Conservation (phyloP, 1,139 yeast species). For the Sugiyamaella neomexicana region DNA sequence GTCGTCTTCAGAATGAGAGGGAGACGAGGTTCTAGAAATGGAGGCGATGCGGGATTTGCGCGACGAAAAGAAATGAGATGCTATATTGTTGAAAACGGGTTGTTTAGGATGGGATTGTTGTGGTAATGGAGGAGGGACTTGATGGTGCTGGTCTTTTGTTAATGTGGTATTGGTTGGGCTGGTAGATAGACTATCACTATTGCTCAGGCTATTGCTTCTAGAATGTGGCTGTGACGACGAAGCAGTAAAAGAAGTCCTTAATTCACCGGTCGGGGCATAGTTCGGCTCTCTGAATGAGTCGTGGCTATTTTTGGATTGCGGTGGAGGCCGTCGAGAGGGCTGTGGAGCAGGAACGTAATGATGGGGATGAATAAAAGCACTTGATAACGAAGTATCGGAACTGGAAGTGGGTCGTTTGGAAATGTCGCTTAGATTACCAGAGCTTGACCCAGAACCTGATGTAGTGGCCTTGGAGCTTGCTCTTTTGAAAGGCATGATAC, state of each 20-base stretch:
- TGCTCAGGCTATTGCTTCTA: constrained; percentile 5
- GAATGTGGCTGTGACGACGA: constrained; percentile 1
- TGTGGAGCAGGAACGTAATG: constrained; percentile 6
- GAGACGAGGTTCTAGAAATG: constrained; percentile 14
- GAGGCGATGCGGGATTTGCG: constrained; percentile 18
- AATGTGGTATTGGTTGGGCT: constrained; percentile 7
- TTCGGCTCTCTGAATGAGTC: constrained; percentile 5
- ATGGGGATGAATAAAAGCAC: constrained; percentile 15
- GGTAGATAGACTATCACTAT: constrained; percentile 1
- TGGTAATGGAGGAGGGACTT: constrained; percentile 3
- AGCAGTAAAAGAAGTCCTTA: not conserved
- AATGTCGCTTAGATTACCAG: constrained; percentile 1
- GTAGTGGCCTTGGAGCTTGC: not conserved
- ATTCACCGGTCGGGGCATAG: not conserved
- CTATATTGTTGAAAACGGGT: not conserved
- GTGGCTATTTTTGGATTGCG: constrained; percentile 3
- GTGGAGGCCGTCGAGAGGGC: not conserved
- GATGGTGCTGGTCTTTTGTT: not conserved
- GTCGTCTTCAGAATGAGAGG: constrained; percentile 19
- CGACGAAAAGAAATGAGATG: constrained; percentile 17
- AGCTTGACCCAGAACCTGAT: not conserved
- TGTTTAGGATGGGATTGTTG: constrained; percentile 4
- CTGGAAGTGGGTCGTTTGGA: constrained; percentile 1
- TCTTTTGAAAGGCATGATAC: constrained; percentile 7
- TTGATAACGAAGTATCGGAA: constrained; percentile 4